These are phyloP conservation scores for Arthrobotrys sinensis DNA, from an alignment of 2,329 filamentous ascomycete genomes.

Conservation along the genomic window DNA sequence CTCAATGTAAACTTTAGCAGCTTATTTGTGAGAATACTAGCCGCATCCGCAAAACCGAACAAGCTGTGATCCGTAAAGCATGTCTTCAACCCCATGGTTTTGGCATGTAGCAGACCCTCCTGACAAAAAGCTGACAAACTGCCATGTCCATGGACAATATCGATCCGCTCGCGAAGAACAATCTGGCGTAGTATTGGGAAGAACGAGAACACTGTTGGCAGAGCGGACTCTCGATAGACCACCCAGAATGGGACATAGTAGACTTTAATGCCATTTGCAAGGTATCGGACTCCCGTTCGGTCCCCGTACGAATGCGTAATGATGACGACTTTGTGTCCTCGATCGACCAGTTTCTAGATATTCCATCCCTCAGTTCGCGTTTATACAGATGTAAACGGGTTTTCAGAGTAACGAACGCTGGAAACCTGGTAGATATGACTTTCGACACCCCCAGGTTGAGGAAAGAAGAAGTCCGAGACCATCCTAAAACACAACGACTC, in stretches of 20 bases:
- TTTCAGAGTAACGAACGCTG: constrained; percentile 70
- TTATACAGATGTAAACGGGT: background rate
- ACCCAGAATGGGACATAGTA: constrained; percentile 97
- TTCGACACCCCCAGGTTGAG: constrained; percentile 95
- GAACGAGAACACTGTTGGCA: constrained; percentile 98
- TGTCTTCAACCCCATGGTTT: constrained; percentile 95
- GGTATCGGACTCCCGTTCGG: constrained; percentile 90
- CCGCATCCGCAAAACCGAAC: constrained; percentile 96
- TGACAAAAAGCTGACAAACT: constrained; percentile 94
- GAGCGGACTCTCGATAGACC: constrained; percentile 92
- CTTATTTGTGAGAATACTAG: constrained; percentile 96
- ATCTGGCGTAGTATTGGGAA: constrained; percentile 99
- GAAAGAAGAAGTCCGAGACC: constrained; percentile 99
- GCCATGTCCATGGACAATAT: constrained; percentile 98
- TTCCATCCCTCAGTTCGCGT: background rate
- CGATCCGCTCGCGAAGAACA: constrained; percentile 90
- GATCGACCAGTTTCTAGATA: constrained; percentile 87
- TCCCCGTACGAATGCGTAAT: constrained; percentile 96
- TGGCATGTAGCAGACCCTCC: constrained; percentile 92
- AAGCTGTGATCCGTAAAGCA: constrained; percentile 98
- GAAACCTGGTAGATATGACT: constrained; percentile 99
- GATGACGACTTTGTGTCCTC: constrained; percentile 97
- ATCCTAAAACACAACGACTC: constrained; percentile 72
- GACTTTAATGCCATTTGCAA: constrained; percentile 98
- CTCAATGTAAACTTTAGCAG: constrained; percentile 95